These are phyloP conservation scores for Chrysoporthe deuterocubensis DNA, from an alignment of 2,329 filamentous ascomycete genomes.

Conservation along the genomic window DNA sequence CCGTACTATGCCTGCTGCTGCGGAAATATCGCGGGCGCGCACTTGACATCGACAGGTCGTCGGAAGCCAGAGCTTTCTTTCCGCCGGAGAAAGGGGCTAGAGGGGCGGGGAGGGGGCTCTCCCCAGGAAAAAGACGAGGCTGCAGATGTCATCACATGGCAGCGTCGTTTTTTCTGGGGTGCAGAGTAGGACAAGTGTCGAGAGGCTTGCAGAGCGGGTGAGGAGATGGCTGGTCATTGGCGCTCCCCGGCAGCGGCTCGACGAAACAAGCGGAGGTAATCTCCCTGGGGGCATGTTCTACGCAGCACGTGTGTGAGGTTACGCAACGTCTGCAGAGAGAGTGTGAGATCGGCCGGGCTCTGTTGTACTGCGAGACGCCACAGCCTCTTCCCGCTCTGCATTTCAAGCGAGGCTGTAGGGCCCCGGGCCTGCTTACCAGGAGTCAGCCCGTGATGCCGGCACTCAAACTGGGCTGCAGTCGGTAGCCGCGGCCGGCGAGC, in stretches of 20 bases:
- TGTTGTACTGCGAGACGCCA: neutral
- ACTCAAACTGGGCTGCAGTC: neutral
- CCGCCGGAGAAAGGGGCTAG: neutral
- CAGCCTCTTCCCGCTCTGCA: neutral
- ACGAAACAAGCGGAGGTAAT: neutral
- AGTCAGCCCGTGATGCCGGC: neutral
- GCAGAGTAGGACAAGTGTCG: neutral
- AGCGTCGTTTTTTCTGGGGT: slow-evolving; percentile 18
- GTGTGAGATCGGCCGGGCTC: neutral
- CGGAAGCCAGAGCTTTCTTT: neutral
- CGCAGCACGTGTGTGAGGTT: neutral
- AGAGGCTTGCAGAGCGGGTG: neutral
- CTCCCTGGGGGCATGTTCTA: neutral
- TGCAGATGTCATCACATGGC: slow-evolving; percentile 17
- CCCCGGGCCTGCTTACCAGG: neutral
- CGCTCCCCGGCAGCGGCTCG: neutral
- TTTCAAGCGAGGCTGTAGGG: too few relatives aligned
- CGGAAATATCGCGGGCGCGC: neutral
- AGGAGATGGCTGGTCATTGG: neutral
- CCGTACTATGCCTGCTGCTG: too few relatives aligned
- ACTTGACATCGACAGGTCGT: neutral
- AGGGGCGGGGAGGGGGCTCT: neutral
- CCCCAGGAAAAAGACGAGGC: neutral
- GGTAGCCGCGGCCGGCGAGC: neutral
- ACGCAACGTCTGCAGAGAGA: neutral